Evolutionary conservation across 345 rosid genomes (phyloP), one percentile per base, ranked within the genome.

Genomic region (Eucalyptus coolabah): DNA sequence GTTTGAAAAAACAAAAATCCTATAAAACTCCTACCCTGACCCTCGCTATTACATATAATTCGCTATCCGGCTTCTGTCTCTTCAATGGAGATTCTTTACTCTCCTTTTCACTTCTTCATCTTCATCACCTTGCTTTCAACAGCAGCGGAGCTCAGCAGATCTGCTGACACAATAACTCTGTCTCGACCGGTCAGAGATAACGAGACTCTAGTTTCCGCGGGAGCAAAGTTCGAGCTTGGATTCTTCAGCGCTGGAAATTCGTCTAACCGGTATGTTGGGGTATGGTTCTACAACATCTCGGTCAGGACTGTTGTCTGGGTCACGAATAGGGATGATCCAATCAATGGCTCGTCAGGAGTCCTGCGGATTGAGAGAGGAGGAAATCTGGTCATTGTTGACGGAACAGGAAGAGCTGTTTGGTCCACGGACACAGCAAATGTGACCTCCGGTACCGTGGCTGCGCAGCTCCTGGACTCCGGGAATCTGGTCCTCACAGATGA

Each of bases 281-380:
- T 77, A 19, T 21, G 83, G 47, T 77, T 37, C 83, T 11, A 19
- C 45, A 77, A 77, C 47, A 37, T 77, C 83, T 8, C 28, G 9
- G 83, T 3, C 28, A 1, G 1, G 45, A 77, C 83, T 24, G 12
- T 77, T 19, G 83, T 37, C 15, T 77, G 83, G 83, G 28, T 95
- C 42, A 95, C 95, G 59, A 94, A 95, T 86, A 93, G 93, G 90
- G 91, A 95, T 28, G 69, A 49, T 1, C 92, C 95, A 6, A 82
- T 91, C 40, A 60, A 89, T 53, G 49, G 72, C 44, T 88, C 88
- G 16, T 86, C 91, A 4, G 92, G 92, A 23, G 47, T 83, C 23
- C 87, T 93, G 60, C 45, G 32, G 13, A 28, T 92, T 47, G 51
- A 14, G 56, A 21, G 18, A 65, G 42, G 89, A 90, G 51, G 90